Evolutionary conservation across 495 filamentous ascomycete species (phyloP).

Genomic region (Aspergillus biplanus): DNA sequence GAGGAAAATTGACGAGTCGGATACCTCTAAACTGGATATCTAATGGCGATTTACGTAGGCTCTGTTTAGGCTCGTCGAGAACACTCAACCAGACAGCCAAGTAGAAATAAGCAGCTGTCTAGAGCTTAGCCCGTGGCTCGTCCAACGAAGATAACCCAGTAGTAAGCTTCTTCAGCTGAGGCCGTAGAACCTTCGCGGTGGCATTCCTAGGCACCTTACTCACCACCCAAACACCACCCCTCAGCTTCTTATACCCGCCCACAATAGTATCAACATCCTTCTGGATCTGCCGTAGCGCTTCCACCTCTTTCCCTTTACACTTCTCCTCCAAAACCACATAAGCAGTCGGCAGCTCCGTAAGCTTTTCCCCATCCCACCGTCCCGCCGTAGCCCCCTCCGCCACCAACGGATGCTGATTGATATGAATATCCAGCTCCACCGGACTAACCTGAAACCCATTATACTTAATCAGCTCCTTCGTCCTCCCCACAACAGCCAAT

Average conservation of each 20-base stretch:
- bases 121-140: background rate
- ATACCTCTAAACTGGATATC: no score
- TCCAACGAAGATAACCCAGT: background rate
- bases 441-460: slow-evolving; percentile 7
- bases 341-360: slow-evolving; percentile 5
- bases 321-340: slow-evolving; percentile 7
- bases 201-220: slow-evolving; percentile 7
- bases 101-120: background rate
- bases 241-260: slow-evolving; percentile 9
- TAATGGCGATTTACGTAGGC: no score
- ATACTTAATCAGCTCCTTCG: slow-evolving; percentile 11
- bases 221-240: slow-evolving; percentile 3
- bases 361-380: background rate
- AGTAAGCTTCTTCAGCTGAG: background rate
- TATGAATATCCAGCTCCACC: slow-evolving; percentile 8
- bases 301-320: slow-evolving; percentile 4
- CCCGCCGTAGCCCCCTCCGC: background rate
- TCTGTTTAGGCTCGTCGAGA: no score
- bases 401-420: slow-evolving; percentile 8
- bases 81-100: no score
- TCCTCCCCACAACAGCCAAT: background rate
- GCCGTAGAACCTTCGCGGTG: background rate
- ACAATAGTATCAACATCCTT: slow-evolving; percentile 6
- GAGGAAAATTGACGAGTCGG: no score
- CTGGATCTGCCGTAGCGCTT: slow-evolving; percentile 4